Base-by-base conservation (phyloP, 2,329 filamentous ascomycete genomes). In the Aplosporella prunicola region DNA sequence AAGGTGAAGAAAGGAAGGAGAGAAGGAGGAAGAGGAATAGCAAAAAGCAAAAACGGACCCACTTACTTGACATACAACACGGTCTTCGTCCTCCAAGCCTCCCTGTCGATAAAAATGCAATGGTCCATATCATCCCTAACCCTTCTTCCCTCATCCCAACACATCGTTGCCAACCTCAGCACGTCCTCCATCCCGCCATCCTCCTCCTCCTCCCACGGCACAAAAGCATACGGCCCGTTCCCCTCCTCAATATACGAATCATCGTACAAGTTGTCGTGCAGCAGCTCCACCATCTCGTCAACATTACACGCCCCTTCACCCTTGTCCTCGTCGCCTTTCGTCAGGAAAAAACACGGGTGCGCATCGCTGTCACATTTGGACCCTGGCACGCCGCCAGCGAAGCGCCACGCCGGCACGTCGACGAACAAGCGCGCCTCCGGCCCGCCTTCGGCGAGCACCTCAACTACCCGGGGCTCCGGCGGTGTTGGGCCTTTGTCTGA, bases 301-400 rank as follows among this genome's bases (percentile, higher is more conserved):
- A 16, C 8, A 2, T 15, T 15, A n/a, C n/a, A n/a, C n/a, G n/a
- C n/a, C n/a, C n/a, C n/a, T n/a, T n/a, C n/a, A n/a, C n/a, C n/a
- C 0, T 22, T 9, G 16, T 17, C 31, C 31, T 14, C 31, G 2
- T 33, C 31, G 5, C 20, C 31, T 15, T 13, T 24, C 3, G 31
- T 25, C 31, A 33, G 14, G 31, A 33, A 33, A 8, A 33, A 33
- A n/a, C 14, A 14, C 4, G 31, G 31, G 25, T 25, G 31, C 20
- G 31, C 20, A 4, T 32, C 29, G 9, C 15, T n/a, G 31, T 22
- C 5, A n/a, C n/a, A n/a, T n/a, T n/a, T n/a, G n/a, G n/a, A n/a
- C n/a, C n/a, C n/a, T n/a, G n/a, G n/a, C n/a, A n/a, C n/a, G n/a
- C n/a, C n/a, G 20, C 9, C 31, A 13, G 11, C 31, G 3, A n/a